Base-by-base conservation (phyloP, 2,329 filamentous ascomycete species). In the Colletotrichum navitas region DNA sequence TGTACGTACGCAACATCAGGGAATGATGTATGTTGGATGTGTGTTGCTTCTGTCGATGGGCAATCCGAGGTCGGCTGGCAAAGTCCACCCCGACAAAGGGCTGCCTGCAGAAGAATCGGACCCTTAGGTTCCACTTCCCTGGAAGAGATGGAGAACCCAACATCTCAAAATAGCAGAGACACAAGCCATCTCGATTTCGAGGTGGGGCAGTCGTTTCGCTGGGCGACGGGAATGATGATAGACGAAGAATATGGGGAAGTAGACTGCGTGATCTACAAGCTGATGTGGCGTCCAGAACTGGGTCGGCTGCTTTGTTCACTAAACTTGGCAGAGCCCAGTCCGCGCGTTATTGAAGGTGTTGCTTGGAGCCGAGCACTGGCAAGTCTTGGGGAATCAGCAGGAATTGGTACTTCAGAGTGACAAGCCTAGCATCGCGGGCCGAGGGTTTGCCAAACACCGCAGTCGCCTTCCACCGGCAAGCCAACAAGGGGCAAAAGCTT, bases 141-240 rank as follows among this genome's bases (percentile, higher is more conserved):
- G 47, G 34, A 39, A 68, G 67, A 64, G 47, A 68, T 16, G 39
- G 16, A 1, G 6, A 21, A 29, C 21, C 34, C 34, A 34, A 26
- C 34, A n/a, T 26, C 34, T 43, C 43, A 32, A 47, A 54, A 47
- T 60, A 68, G 45, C 45, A 67, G 18, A 68, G 54, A 11, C 34
- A 36, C 0, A 18, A 52, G 29, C 18, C 32, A 69, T 63, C 59
- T 36, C 52, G 36, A 64, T 69, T 43, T n/a, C 39, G 12, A 32
- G 32, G 26, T 58, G 54, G 43, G 54, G 54, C 60, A 41, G 58
- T 16, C 43, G 21, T 68, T 52, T n/a, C 58, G 58, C 54, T 58
- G n/a, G 54, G 26, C 32, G 63, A 52, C n/a, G 66, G 52, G 51
- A 59, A 71, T 39, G 36, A 36, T 59, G 65, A 64, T 55, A 41